Evolutionary conservation across 192 early-diverging fungal genomes (phyloP), one percentile per base, ranked within the genome.

Genomic region (Linnemannia elongata): DNA sequence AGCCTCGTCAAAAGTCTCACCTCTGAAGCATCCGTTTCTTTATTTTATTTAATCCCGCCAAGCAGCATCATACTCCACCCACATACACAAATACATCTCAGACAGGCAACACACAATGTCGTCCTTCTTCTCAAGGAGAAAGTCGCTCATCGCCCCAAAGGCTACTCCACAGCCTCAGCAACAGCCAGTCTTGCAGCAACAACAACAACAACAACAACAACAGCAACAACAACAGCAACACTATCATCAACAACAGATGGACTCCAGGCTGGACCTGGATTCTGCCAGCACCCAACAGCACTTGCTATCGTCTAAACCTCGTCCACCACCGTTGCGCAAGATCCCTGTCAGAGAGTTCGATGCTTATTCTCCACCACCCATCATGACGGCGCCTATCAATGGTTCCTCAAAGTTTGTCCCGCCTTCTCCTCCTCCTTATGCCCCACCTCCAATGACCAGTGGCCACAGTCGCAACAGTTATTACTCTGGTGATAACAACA

Each of bases 301-400:
- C 24, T 55, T 76, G 60, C 60, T 57, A 24, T 77, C 76, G 60
- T 55, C 76, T 4, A 85, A 85, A 49, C 57, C 66, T 44, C 80
- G 72, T 57, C 79, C 84, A 2, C 84, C 84, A 39, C 79, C 84
- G 6, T 57, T 86, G 35, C 69, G 79, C 35, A 86, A 86, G 79
- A 86, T 86, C 39, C 71, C 84, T 41, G 79, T 81, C 41, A 75
- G 84, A 17, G 84, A 86, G 15, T 86, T 86, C 36, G 79, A 81
- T 49, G 76, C 78, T 20, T 86, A 81, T 47, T 81, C 84, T 20
- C 79, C 84, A 45, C 79, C 84, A 54, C 84, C 84, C 18, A 74
- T 85, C 68, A 75, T 80, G 75, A 86, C 84, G n/a, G 78, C 84
- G 0, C 79, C 84, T 60, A 73, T 85, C 76, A 80, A 86, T 69